phyloP scores from a whole-genome alignment of 1,284 basidiomycete genomes.

The Filobasidium uniguttulatum region DNA sequence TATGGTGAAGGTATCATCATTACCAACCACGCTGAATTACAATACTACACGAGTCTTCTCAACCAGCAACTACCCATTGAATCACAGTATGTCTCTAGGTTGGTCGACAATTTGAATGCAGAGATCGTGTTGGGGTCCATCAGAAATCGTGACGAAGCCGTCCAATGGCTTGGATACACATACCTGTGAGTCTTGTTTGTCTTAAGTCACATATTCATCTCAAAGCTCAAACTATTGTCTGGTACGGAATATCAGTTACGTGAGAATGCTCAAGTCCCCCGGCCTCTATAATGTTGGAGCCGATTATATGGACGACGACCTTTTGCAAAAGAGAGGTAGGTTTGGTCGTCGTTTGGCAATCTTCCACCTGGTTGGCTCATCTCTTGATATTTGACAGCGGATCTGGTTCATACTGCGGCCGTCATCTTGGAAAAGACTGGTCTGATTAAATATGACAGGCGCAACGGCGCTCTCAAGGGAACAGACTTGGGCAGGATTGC shows the following conservation, averaged over 20 bases:
- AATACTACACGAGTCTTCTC: conserved; percentile 87
- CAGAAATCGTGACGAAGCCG: conserved; percentile 89
- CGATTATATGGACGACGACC: conserved; percentile 75
- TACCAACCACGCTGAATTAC: conserved; percentile 90
- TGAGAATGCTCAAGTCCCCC: conserved; percentile 89
- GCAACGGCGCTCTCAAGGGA: conserved; percentile 74
- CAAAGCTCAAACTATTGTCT: conserved; percentile 5
- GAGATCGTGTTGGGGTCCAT: conserved; percentile 95
- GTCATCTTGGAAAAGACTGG: conserved; percentile 87
- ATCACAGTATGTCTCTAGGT: conserved; percentile 79
- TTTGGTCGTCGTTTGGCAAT: neutral
- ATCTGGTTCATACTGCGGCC: conserved; percentile 88
- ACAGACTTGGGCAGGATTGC: conserved; percentile 90
- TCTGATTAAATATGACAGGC: conserved; percentile 83
- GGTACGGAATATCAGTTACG: no score
- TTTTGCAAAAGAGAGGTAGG: conserved; percentile 67
- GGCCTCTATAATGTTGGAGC: conserved; percentile 76
- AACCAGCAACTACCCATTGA: conserved; percentile 97
- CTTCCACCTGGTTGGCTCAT: conserved; percentile 5
- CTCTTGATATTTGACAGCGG: conserved; percentile 46
- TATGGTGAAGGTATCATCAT: conserved; percentile 98
- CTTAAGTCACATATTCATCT: neutral
- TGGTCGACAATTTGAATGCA: conserved; percentile 94
- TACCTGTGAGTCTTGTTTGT: conserved; percentile 53
- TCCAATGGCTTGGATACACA: conserved; percentile 92